Conservation (phyloP, 495 filamentous ascomycete species). For the Hapsidospora chrysogenum region DNA sequence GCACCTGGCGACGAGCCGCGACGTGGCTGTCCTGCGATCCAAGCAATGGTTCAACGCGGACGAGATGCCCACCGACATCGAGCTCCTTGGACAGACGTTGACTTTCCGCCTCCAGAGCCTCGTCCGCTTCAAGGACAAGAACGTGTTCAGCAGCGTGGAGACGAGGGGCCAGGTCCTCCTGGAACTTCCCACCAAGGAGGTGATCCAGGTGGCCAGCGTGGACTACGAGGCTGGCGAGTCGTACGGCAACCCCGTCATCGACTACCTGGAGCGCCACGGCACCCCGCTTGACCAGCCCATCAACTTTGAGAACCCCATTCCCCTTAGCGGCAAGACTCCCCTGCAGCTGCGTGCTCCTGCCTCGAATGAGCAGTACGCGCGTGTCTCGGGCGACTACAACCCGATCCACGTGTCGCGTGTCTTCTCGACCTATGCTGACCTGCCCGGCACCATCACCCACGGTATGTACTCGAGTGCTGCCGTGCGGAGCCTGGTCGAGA, state of each 20-base stretch:
- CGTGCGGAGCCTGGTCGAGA: constrained; percentile 95
- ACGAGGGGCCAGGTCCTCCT: constrained; percentile 85
- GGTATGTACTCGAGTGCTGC: constrained; percentile 99
- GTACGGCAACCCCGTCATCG: constrained; percentile 90
- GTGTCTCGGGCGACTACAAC: constrained; percentile 96
- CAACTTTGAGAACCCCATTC: constrained; percentile 94
- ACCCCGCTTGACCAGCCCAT: constrained; percentile 91
- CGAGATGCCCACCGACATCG: constrained; percentile 44
- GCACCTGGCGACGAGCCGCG: constrained; percentile 67
- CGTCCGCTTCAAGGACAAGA: constrained; percentile 86
- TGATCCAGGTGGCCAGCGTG: constrained; percentile 89
- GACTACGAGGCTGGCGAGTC: constrained; percentile 82
- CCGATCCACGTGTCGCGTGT: constrained; percentile 96
- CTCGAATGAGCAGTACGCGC: constrained; percentile 94
- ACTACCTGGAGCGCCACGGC: constrained; percentile 87
- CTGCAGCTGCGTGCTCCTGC: constrained; percentile 79
- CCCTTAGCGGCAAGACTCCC: constrained; percentile 79
- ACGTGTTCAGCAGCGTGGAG: constrained; percentile 81
- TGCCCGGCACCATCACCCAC: constrained; percentile 93
- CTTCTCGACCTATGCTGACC: constrained; percentile 86
- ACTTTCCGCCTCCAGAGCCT: constrained; percentile 92
- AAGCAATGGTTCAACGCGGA: constrained; percentile 92
- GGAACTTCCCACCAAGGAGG: constrained; percentile 91
- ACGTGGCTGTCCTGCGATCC: constrained; percentile 81
- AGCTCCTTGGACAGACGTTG: constrained; percentile 78